Evolutionary conservation across 2,329 filamentous ascomycete genomes (phyloP), one percentile per base, ranked within the genome.

Genomic region (Nemania sp.): DNA sequence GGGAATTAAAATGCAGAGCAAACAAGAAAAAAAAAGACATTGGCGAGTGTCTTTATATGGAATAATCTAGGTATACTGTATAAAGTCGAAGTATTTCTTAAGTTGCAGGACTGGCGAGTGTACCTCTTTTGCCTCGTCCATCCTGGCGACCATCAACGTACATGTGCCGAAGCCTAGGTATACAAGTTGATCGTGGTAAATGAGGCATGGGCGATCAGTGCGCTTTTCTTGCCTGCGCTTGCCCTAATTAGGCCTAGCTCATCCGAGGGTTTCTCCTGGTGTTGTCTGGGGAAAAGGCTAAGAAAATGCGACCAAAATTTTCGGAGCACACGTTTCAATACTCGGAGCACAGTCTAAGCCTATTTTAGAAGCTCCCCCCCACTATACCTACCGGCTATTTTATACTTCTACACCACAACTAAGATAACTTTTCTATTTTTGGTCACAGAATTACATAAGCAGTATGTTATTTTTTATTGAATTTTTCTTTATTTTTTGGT

Each of bases 221-320:
- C 4, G 47, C 32, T 35, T 21, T 35, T 47, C 52, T 37, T 53
- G 43, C 47, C 20, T 20, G 25, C 20, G 32, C 20, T 45, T 51
- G 50, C 34, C 53, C 20, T 34, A 52, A 48, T 48, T 3, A 12
- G 58, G 52, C 25, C 43, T 54, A 58, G 45, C 39, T 40, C 53
- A 20, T 34, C 40, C 37, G 11, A 25, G 11, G 29, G 49, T 51
- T 32, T 32, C n/a, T 17, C 18, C 11, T 37, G 7, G 21, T 54
- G 50, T 51, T 51, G 59, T 62, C 59, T 51, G 59, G 59, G 59
- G 59, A 62, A 62, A 51, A n/a, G n/a, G n/a, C n/a, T n/a, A n/a
- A n/a, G n/a, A n/a, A n/a, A n/a, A n/a, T n/a, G n/a, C n/a, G n/a
- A n/a, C n/a, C n/a, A n/a, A n/a, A n/a, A n/a, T n/a, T n/a, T n/a